These are phyloP conservation scores for Claviceps lovelessii DNA, from an alignment of 2,329 filamentous ascomycete species.

Conservation along the genomic window DNA sequence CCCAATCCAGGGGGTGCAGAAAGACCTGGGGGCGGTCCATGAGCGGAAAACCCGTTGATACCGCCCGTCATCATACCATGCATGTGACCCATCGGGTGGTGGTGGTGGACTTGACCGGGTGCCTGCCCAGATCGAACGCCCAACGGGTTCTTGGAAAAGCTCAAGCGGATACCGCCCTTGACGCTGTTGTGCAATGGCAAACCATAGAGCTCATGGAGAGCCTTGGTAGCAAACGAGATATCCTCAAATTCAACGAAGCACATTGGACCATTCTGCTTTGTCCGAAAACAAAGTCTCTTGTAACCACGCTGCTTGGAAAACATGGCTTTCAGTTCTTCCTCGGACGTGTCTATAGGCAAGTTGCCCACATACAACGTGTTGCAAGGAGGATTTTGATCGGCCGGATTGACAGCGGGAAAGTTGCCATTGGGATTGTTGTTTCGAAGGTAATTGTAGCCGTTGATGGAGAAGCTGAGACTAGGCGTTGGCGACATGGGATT, in stretches of 20 bases:
- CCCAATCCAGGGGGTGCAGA: conserved; percentile 58
- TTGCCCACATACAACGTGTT: conserved; percentile 99
- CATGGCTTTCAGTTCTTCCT: conserved; percentile 86
- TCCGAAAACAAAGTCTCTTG: conserved; percentile 86
- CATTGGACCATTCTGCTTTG: conserved; percentile 93
- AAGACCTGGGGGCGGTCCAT: conserved; percentile 70
- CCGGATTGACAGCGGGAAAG: conserved; percentile 79
- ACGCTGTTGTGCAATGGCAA: conserved; percentile 82
- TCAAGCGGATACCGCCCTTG: conserved; percentile 87
- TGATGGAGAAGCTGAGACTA: conserved; percentile 16
- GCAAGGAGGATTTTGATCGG: conserved; percentile 92
- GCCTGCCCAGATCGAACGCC: conserved; percentile 72
- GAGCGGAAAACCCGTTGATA: conserved; percentile 48
- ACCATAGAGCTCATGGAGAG: conserved; percentile 79
- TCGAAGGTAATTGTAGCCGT: conserved; percentile 43
- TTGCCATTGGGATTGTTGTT: too few species aligned
- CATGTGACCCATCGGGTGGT: conserved; percentile 36
- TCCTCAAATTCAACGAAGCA: conserved; percentile 98
- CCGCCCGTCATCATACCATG: conserved; percentile 38
- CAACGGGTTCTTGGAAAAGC: conserved; percentile 93
- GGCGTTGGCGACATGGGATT: conserved; percentile 40
- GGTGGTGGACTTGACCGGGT: conserved; percentile 25
- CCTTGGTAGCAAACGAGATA: conserved; percentile 78
- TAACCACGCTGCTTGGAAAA: conserved; percentile 92
- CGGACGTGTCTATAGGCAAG: conserved; percentile 77